These are phyloP conservation scores for Alliaria petiolata DNA, from an alignment of 345 rosid genomes.

Conservation along the genomic window DNA sequence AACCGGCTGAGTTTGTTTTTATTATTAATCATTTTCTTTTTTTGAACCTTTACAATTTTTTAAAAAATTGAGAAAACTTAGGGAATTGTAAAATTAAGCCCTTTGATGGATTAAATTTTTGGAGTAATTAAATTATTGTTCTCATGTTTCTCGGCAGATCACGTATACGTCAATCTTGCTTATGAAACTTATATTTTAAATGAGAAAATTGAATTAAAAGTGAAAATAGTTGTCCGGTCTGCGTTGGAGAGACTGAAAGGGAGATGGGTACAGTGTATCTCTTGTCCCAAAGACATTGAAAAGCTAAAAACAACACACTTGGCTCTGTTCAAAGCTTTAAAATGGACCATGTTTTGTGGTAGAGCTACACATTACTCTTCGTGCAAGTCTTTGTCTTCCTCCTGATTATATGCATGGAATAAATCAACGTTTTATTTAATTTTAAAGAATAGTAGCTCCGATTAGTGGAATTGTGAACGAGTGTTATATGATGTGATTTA, in stretches of 20 bases:
- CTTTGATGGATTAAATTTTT: background rate
- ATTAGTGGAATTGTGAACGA: background rate
- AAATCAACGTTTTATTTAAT: background rate
- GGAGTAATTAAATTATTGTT: background rate
- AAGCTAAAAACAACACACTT: slow-evolving; percentile 23
- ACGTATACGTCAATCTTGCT: background rate
- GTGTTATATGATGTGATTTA: background rate
- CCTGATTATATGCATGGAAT: slow-evolving; percentile 6
- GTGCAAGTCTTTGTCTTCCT: slow-evolving; percentile 13
- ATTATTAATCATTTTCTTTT: too few relatives aligned
- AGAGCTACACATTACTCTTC: slow-evolving; percentile 29
- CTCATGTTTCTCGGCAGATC: background rate
- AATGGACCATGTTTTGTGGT: slow-evolving; percentile 35
- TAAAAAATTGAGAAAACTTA: background rate
- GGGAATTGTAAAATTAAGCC: background rate
- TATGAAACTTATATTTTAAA: background rate
- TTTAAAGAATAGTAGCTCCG: background rate
- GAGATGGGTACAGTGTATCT: slow-evolving; percentile 26
- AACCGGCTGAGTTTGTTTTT: background rate
- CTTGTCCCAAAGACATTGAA: slow-evolving; percentile 32
- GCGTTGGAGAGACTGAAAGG: slow-evolving; percentile 6
- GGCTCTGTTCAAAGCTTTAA: background rate
- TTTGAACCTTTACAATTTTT: too few relatives aligned
- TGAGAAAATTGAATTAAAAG: background rate
- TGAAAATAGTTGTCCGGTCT: background rate